Evolutionary conservation across 176 grass and related monocot species (phyloP), one percentile per base, ranked within the genome.

Genomic region (Oryza rufipogon): DNA sequence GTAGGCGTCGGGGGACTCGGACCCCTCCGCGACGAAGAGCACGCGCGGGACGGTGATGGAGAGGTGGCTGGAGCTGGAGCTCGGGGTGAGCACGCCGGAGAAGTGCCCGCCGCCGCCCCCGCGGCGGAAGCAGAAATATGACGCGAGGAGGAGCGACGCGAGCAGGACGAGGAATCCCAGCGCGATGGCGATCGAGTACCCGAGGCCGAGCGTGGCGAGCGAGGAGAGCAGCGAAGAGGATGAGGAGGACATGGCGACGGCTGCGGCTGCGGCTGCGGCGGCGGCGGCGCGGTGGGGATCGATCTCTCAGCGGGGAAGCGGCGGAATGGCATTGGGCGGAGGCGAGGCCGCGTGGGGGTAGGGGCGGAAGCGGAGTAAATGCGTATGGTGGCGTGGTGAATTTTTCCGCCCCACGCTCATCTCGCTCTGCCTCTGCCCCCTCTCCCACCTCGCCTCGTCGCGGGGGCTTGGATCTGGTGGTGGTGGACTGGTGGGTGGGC

Each of bases 11-110:
- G 87, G 86, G 28, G 85, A 86, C 67, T 93, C 90, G 41, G 86
- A 90, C 0, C 90, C 91, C 74, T 94, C 94, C 25, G 91, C 84
- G 65, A 97, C 91, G 84, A 97, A 97, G 74, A 97, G 90, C 76
- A 94, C 88, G 49, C 88, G 91, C 11, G 91, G 94, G 38, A 90
- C 85, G 74, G 81, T 81, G 86, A 83, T 82, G 68, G 86, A 80
- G 41, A 86, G 68, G 86, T 83, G 88, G 69, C 84, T 81, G 6
- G 81, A 82, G 84, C 65, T 87, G 45, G 90, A 77, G 2, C 70
- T 63, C 64, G 86, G 74, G 39, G 66, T 89, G 73, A 44, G 7
- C 26, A 84, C 48, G 16, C 86, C 73, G 2, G 49, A 46, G 65
- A 71, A 28, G 51, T 70, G 70, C 30, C 74, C 63, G 56, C 46